Evolutionary conservation across 768 basidiomycete genomes (phyloP).

Genomic region (Serpula lacrymans): DNA sequence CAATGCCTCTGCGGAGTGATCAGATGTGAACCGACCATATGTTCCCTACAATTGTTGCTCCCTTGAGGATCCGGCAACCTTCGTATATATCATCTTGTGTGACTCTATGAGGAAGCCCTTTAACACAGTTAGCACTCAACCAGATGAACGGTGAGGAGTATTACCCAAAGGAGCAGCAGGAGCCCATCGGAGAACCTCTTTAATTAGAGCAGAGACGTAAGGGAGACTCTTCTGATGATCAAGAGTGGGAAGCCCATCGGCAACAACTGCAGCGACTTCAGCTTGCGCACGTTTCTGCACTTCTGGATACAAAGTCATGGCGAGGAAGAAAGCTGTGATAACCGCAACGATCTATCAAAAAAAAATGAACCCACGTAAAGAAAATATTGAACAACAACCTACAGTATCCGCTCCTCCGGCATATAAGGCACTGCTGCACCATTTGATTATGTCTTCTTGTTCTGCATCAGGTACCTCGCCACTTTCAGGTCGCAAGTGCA

Average conservation of each 20-base stretch:
- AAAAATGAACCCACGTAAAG: too few species aligned
- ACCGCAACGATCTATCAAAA: too few species aligned
- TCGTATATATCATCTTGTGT: conserved; percentile 19
- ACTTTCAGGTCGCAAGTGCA: conserved; percentile 23
- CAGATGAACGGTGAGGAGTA: not conserved
- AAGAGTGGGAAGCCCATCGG: conserved; percentile 19
- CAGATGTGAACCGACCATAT: too few species aligned
- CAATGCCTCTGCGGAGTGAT: too few species aligned
- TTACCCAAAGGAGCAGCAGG: conserved; percentile 19
- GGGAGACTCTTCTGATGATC: conserved; percentile 20
- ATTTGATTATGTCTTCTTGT: conserved; percentile 26
- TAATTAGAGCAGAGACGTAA: conserved; percentile 20
- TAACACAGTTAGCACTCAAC: conserved; percentile 1
- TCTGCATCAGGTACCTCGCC: conserved; percentile 18
- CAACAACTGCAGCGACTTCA: conserved; percentile 21
- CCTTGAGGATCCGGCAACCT: conserved; percentile 54
- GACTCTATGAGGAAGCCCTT: conserved; percentile 21
- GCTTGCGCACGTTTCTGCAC: conserved; percentile 18
- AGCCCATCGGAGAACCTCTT: conserved; percentile 21
- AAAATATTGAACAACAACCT: too few species aligned
- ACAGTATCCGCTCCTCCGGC: conserved; percentile 2
- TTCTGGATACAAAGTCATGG: conserved; percentile 25
- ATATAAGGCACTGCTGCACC: conserved; percentile 12
- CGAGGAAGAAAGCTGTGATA: conserved; percentile 27
- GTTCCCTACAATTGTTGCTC: conserved; percentile 22